Evolutionary conservation across 208 protist species (phyloP).

Genomic region (Leishmania arabica): DNA sequence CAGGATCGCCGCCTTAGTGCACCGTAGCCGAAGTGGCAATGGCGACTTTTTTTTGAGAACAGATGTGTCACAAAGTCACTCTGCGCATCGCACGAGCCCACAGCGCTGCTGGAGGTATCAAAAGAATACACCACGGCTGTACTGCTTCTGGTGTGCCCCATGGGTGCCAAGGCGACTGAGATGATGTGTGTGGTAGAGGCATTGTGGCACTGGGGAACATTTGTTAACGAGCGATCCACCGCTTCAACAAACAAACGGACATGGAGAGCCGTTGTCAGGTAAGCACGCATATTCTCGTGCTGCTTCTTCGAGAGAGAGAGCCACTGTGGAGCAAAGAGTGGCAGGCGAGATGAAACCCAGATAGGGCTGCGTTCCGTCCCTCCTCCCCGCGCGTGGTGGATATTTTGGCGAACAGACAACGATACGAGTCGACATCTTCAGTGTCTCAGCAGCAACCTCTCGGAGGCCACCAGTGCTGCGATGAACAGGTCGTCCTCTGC

Average conservation of each 20-base stretch:
- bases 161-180: neutral
- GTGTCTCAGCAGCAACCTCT: neutral
- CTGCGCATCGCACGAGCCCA: neutral
- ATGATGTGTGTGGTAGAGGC: neutral
- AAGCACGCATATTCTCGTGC: neutral
- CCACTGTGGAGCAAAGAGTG: neutral
- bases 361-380: neutral
- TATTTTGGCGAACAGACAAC: neutral
- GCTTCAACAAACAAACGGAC: neutral
- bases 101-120: neutral
- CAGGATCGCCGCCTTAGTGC: neutral
- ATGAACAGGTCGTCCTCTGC: neutral
- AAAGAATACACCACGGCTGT: neutral
- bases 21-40: neutral
- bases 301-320: neutral
- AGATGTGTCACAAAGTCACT: neutral
- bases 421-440: neutral
- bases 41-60: neutral
- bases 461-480: neutral
- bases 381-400: too few species aligned
- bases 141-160: neutral
- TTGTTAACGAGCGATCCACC: neutral
- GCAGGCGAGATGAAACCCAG: too few species aligned
- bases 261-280: neutral
- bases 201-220: neutral